Evolutionary conservation across 192 early-diverging fungal species (phyloP).

Genomic region (Thoreauomyces humboldtii): DNA sequence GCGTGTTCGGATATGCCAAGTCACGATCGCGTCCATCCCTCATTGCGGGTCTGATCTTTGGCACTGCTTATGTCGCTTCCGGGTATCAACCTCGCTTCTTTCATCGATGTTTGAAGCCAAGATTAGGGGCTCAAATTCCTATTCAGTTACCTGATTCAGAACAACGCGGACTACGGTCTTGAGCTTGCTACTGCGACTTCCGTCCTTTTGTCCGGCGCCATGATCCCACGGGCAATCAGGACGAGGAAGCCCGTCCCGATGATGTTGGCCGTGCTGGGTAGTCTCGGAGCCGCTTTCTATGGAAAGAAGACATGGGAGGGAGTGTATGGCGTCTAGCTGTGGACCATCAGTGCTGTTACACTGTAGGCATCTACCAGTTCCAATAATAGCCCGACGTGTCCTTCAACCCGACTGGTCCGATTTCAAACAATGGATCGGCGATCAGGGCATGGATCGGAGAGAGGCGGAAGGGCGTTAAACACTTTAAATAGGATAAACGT

Average conservation of each 20-base stretch:
- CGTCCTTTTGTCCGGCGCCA: conserved; percentile 37
- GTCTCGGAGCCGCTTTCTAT: conserved; percentile 31
- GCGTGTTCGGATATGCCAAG: conserved; percentile 41
- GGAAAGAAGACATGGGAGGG: conserved; percentile 34
- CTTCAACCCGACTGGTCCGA: no score
- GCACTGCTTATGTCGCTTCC: conserved; percentile 37
- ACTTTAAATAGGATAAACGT: no score
- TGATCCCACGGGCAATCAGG: conserved; percentile 40
- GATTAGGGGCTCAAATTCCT: neutral
- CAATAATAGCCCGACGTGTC: no score
- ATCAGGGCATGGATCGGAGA: no score
- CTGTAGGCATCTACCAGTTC: no score
- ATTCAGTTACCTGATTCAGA: conserved; percentile 42
- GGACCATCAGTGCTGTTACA: no score
- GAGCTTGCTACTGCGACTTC: conserved; percentile 47
- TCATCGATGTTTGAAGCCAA: neutral
- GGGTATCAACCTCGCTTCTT: conserved; percentile 25
- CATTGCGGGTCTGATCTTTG: conserved; percentile 48
- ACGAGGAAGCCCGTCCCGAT: conserved; percentile 38
- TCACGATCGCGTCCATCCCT: conserved; percentile 41
- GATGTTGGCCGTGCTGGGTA: conserved; percentile 26
- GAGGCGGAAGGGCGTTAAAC: no score
- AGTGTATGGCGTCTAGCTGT: conserved; percentile 24
- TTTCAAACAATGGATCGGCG: no score
- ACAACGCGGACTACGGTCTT: conserved; percentile 44